phyloP scores from a whole-genome alignment of 768 basidiomycete species.

The Fomitopsis serialis region DNA sequence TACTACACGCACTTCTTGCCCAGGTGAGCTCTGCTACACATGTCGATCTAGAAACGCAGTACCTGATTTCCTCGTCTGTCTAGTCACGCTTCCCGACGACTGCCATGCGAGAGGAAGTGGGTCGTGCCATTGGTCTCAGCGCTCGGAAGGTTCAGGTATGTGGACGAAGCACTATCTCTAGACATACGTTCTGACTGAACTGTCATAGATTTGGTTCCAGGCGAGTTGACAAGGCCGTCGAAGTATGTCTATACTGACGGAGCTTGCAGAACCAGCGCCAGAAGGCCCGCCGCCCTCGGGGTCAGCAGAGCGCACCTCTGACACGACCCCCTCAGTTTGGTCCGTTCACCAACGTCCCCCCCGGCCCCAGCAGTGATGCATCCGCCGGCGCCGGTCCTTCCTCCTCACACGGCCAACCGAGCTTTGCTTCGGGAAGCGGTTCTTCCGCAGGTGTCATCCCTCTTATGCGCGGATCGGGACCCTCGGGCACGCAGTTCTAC shows the following conservation, averaged over 20 bases:
- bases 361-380: slow-evolving; percentile 3
- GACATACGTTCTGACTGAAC: slow-evolving; percentile 8
- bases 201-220: slow-evolving; percentile 89
- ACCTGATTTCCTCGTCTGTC: background rate
- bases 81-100: slow-evolving; percentile 90
- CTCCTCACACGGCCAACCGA: background rate
- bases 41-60: background rate
- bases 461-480: background rate
- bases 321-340: slow-evolving; percentile 58
- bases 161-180: slow-evolving; percentile 10
- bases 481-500: background rate
- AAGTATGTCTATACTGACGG: no score
- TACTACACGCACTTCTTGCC: slow-evolving; percentile 81
- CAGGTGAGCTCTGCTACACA: slow-evolving; percentile 45
- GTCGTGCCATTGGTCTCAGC: slow-evolving; percentile 81
- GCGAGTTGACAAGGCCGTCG: slow-evolving; percentile 30
- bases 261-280: slow-evolving; percentile 72
- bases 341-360: slow-evolving; percentile 46
- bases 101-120: slow-evolving; percentile 83
- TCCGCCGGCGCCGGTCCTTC: background rate
- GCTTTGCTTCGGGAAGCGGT: background rate
- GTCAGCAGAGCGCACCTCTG: slow-evolving; percentile 39
- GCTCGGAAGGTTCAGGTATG: slow-evolving; percentile 87
- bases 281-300: slow-evolving; percentile 75
- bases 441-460: background rate